These are phyloP conservation scores for Penicillium robsamsonii DNA, from an alignment of 495 filamentous ascomycete genomes.

Conservation along the genomic window DNA sequence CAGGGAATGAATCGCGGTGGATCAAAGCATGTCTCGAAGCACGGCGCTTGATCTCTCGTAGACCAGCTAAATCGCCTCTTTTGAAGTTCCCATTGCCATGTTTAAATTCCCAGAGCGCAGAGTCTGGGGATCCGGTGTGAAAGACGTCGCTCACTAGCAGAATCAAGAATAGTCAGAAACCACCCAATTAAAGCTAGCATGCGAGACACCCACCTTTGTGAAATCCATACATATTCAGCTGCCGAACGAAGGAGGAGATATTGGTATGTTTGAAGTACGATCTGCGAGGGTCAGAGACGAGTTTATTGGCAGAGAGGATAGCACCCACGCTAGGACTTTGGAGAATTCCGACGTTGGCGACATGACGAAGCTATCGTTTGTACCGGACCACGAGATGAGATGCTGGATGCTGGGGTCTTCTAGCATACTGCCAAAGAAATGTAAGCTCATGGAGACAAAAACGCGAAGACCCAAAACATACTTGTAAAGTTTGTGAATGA, in stretches of 20 bases:
- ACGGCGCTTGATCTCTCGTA: conserved; percentile 93
- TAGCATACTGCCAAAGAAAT: conserved; percentile 70
- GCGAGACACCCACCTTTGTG: conserved; percentile 76
- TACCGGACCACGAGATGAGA: conserved; percentile 90
- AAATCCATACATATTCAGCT: conserved; percentile 99
- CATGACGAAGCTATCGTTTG: conserved; percentile 97
- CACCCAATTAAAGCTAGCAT: not conserved
- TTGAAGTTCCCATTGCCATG: conserved; percentile 98
- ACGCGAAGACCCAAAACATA: conserved; percentile 44
- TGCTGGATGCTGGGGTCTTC: conserved; percentile 91
- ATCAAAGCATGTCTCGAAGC: conserved; percentile 96
- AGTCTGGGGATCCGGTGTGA: conserved; percentile 92
- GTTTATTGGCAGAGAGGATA: conserved; percentile 4
- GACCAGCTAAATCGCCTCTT: conserved; percentile 83
- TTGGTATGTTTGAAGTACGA: conserved; percentile 99
- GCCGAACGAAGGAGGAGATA: conserved; percentile 95
- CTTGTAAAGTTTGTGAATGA: conserved; percentile 99
- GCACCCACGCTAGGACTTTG: conserved; percentile 89
- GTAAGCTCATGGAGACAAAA: conserved; percentile 7
- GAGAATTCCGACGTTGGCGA: conserved; percentile 96
- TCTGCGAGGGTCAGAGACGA: conserved; percentile 35
- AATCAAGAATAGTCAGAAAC: conserved; percentile 14
- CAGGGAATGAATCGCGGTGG: conserved; percentile 87
- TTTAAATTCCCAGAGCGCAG: conserved; percentile 97
- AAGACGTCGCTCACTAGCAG: conserved; percentile 93